A percentile compares a stretch with the other conserved stretches of the same genome.
Evolutionary conservation across 305 asterid genomes (phyloP).

Genomic region (Ajuga reptans): DNA sequence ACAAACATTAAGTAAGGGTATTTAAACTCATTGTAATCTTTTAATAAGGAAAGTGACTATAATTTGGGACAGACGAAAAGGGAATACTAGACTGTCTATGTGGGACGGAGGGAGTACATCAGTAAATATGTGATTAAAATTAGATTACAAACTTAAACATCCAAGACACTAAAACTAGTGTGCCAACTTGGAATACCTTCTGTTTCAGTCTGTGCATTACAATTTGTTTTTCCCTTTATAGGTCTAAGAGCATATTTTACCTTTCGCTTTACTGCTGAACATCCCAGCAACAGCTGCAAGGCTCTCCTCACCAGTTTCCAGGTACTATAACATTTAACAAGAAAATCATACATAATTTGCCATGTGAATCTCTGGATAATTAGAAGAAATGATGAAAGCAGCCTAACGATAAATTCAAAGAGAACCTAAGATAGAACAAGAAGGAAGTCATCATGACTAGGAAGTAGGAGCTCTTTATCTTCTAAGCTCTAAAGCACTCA

Average conservation of each 20-base stretch:
- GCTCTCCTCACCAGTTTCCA: conserved; percentile 93
- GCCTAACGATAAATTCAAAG: conserved; percentile 7
- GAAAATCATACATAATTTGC: conserved; percentile 11
- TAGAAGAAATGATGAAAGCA: not conserved
- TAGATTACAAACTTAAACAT: conserved; percentile 12
- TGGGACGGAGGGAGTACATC: not conserved
- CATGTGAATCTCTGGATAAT: conserved; percentile 5
- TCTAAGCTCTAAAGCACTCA: not conserved
- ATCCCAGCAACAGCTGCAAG: conserved; percentile 99
- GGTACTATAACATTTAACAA: conserved; percentile 46
- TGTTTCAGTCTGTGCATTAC: not conserved
- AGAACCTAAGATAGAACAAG: not conserved
- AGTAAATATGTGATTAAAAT: not conserved
- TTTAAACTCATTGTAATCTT: no score
- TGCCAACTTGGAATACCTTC: not conserved
- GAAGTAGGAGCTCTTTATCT: not conserved
- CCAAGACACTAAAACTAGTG: conserved; percentile 1
- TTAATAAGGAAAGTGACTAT: no score
- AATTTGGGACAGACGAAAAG: no score
- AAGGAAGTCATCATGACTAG: not conserved
- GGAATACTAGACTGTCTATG: no score
- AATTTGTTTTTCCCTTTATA: not conserved
- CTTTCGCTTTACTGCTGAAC: conserved; percentile 98
- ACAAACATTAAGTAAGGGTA: no score
- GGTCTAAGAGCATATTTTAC: conserved; percentile 31